A percentile compares a stretch with the other conserved stretches of the same genome.
These are phyloP conservation scores for Yarrowia sp. DNA, from an alignment of 805 yeast species.

Conservation along the genomic window DNA sequence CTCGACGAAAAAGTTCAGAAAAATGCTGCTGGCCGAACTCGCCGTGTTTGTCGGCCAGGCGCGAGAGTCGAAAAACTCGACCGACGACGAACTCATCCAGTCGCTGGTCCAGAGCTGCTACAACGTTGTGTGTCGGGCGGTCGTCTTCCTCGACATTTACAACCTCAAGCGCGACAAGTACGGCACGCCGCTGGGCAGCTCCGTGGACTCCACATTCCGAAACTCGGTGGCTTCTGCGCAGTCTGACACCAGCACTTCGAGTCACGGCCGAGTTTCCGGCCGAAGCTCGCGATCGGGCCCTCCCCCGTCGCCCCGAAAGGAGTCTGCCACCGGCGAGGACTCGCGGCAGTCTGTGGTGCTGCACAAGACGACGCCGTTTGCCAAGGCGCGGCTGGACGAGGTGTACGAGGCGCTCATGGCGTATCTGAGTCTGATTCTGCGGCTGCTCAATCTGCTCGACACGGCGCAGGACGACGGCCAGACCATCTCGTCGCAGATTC, in stretches of 20 bases:
- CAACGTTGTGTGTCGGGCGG: slow-evolving; percentile 37
- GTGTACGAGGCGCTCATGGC: slow-evolving; percentile 37
- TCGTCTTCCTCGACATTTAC: slow-evolving; percentile 35
- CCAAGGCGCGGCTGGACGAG: slow-evolving; percentile 38
- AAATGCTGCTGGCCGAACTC: slow-evolving; percentile 40
- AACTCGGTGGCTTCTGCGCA: background rate
- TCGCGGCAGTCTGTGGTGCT: slow-evolving; percentile 32
- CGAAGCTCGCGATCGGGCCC: slow-evolving; percentile 4
- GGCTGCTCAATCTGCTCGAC: slow-evolving; percentile 32
- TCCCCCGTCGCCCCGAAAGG: slow-evolving; percentile 8
- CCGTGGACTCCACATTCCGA: background rate
- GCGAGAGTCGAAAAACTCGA: slow-evolving; percentile 36
- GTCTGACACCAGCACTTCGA: background rate
- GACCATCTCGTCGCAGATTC: slow-evolving; percentile 36
- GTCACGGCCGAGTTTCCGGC: background rate
- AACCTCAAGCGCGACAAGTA: slow-evolving; percentile 23
- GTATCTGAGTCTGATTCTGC: slow-evolving; percentile 38
- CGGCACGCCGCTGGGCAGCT: background rate
- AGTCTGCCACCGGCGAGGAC: slow-evolving; percentile 10
- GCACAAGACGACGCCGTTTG: slow-evolving; percentile 34
- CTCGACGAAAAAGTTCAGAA: slow-evolving; percentile 37
- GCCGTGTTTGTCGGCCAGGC: slow-evolving; percentile 42
- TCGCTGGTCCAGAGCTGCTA: slow-evolving; percentile 36
- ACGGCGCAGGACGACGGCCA: slow-evolving; percentile 32
- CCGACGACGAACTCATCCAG: slow-evolving; percentile 36